These are phyloP conservation scores for Pestalotiopsis sp. DNA, from an alignment of 2,329 filamentous ascomycete genomes.

Conservation along the genomic window DNA sequence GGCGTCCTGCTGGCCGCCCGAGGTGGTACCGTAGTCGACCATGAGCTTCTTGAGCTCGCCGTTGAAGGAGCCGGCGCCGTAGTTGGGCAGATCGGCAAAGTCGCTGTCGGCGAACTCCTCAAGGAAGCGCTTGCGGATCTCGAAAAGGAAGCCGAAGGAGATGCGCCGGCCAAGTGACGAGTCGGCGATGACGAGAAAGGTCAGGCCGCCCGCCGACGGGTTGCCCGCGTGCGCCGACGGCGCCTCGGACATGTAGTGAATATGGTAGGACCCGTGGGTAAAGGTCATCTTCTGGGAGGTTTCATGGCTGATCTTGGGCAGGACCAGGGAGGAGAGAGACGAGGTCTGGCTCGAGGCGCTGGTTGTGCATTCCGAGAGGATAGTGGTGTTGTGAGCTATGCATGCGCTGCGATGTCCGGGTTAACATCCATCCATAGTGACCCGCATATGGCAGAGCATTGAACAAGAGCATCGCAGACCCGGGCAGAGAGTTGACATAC, in stretches of 20 bases:
- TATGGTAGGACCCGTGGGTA: constrained; percentile 87
- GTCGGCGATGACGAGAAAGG: constrained; percentile 88
- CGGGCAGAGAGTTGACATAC: constrained; percentile 48
- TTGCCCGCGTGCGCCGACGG: constrained; percentile 64
- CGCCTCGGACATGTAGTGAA: constrained; percentile 92
- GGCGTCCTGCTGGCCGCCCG: constrained; percentile 76
- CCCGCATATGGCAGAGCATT: constrained; percentile 13
- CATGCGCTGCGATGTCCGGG: constrained; percentile 66
- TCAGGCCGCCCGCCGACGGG: constrained; percentile 76
- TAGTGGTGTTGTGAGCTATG: constrained; percentile 91
- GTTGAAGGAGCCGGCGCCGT: constrained; percentile 91
- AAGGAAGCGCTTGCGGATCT: constrained; percentile 88
- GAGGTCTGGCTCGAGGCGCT: constrained; percentile 82
- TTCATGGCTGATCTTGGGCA: constrained; percentile 88
- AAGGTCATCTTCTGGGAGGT: constrained; percentile 88
- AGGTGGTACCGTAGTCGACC: constrained; percentile 80
- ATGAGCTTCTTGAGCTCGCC: constrained; percentile 74
- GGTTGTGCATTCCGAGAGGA: constrained; percentile 89
- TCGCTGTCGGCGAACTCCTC: constrained; percentile 67
- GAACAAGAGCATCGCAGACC: neutral
- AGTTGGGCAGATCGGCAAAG: constrained; percentile 79
- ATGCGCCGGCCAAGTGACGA: constrained; percentile 82
- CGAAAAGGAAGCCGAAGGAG: constrained; percentile 89
- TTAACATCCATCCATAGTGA: constrained; percentile 17
- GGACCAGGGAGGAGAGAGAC: constrained; percentile 87